Evolutionary conservation across 441 rosid genomes (phyloP), one percentile per base, ranked within the genome.

Genomic region (Flueggea neowawraea): DNA sequence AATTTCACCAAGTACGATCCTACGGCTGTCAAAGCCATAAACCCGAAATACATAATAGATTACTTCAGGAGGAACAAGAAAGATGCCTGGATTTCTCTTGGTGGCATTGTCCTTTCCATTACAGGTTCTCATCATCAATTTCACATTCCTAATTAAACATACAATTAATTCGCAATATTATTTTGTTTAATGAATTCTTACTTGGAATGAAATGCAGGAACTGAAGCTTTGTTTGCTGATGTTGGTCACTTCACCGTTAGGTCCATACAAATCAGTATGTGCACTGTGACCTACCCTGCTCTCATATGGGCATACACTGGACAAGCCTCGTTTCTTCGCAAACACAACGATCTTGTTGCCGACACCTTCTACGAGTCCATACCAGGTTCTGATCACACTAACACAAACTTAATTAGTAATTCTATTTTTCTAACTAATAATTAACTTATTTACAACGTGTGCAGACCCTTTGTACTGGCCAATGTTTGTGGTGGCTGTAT

Each of bases 221-320:
- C 87, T n/a, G 85, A 81, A 60, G 87, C 87, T 2, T 52, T 86
- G n/a, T 86, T 86, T 54, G 86, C 84, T 0, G 92, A 82, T 56
- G 78, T 84, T 28, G 87, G 92, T 0, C 92, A 86, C 63, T 86
- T 84, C 69, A 66, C 80, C 0, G 83, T 80, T 57, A 72, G 17
- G 28, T 78, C 92, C 7, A 80, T 82, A 60, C 89, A 80, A 54
- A 61, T 82, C 28, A 82, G 89, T 54, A 81, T 82, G 84, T 82
- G 85, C 36, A 6, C 60, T 0, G 65, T 80, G 28, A 73, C 80
- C 0, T 81, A 78, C 63, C 92, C 89, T 2, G 75, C 85, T 49
- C 72, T 83, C 10, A 0, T 83, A 22, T 17, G 70, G 15, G 80
- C 89, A 0, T 83, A 83, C 15, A 15, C 57, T 4, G 87, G 89